Evolutionary conservation across 768 basidiomycete species (phyloP), one percentile per base, ranked within the genome.

Genomic region (Rubroboletus pulcherrimus): DNA sequence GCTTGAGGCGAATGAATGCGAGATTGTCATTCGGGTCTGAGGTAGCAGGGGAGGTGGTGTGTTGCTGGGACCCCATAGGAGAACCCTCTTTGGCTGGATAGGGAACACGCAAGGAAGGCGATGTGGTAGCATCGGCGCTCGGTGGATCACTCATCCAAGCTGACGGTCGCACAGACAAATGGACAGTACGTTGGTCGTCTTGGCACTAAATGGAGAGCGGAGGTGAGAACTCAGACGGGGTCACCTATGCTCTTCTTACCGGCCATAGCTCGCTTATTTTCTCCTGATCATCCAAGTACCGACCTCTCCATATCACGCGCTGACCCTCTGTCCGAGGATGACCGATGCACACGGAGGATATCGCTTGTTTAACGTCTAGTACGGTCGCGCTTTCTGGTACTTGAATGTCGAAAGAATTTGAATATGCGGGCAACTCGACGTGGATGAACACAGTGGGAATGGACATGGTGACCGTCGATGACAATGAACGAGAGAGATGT

Each of bases 81-180:
- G 29, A 10, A n/a, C 30, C 26, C 29, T 45, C n/a, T 42, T 31
- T 10, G 14, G 9, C 34, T 12, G 37, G 15, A 52, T 30, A 24
- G 29, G 46, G 21, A 7, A 4, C 34, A 43, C 2, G 34, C 15
- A n/a, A 29, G 48, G 57, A 59, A 34, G 55, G 26, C 9, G 62
- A 47, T 39, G 65, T 52, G 1, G 69, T 59, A 31, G 40, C 26
- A 26, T 40, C 26, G 5, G 66, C 58, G 38, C 68, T 71, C 12
- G 82, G 85, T 29, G 86, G 85, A 12, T 71, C 58, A 24, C 77
- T 71, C 39, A 78, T 76, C 90, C 90, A 92, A 51, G 86, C 86
- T 29, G 86, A 86, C 24, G 87, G 86, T 65, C 86, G 85, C n/a
- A 92, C 89, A 14, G 88, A 85, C 21, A 92, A 76, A 71, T 91